Evolutionary conservation across 306 rosid species (phyloP), one percentile per base, ranked within the genome.

Genomic region (Myrica gale): DNA sequence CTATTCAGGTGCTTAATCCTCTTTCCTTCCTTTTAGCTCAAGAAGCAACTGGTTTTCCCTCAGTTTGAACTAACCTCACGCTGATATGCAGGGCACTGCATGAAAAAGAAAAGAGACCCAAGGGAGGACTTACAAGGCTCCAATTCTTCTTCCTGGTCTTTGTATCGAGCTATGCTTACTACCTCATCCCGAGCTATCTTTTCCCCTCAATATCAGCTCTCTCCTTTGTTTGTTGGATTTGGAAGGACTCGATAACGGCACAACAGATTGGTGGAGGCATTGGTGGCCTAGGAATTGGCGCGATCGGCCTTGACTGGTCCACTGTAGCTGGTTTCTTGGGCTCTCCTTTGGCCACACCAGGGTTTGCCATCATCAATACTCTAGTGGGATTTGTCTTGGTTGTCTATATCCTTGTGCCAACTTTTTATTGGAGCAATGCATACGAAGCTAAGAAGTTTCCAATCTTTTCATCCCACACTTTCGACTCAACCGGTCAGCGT

Each of bases 241-340:
- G 97, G 98, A 89, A 82, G 73, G 75, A 89, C 3, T 95, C 98
- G 20, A 46, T 90, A 51, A 72, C 84, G 0, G 98, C 98, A 16
- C 98, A 95, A 12, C 97, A 92, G 80, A 80, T 92, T 21, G 97
- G 98, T 61, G 90, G 96, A 0, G 98, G 98, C 15, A 21, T 63
- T 39, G 9, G 32, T 0, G 98, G 98, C 48, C 90, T 95, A 1
- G 98, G 98, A 23, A 50, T 95, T 9, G 93, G 95, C 48, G 85
- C 98, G 0, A 89, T 95, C 16, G 85, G 85, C 62, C 23, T 95
- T 0, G 98, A 95, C 39, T 95, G 98, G 98, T 87, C 89, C 46
- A 88, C 97, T 0, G 90, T 85, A 68, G 93, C 88, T 11, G 81
- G 91, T 46, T 95, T 92, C 82, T 69, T 89, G 37, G 89, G 87